phyloP scores from a whole-genome alignment of 345 rosid species.

The Euphorbia tirucalli region DNA sequence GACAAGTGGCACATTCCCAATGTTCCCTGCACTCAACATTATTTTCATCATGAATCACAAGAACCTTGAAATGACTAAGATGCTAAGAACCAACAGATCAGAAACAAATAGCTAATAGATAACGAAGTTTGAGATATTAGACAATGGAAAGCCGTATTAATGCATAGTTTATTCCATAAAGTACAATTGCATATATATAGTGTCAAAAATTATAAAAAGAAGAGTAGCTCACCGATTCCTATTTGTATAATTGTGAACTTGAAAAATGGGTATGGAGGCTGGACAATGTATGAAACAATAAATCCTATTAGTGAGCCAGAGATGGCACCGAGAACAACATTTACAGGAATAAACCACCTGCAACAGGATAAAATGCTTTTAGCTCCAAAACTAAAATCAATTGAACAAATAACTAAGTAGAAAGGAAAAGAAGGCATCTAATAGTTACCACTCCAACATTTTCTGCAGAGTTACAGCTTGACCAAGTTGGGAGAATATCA shows the following conservation, averaged over 20 bases:
- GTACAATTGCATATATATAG: too few relatives aligned
- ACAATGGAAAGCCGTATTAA: neutral
- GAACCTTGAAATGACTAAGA: neutral
- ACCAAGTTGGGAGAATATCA: conserved; percentile 96
- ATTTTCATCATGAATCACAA: neutral
- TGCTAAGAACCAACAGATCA: neutral
- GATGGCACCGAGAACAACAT: conserved; percentile 67
- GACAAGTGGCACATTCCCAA: conserved; percentile 98
- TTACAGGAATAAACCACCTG: conserved; percentile 99
- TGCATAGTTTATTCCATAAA: neutral
- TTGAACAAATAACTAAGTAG: neutral
- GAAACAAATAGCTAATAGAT: neutral
- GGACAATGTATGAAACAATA: conserved; percentile 53
- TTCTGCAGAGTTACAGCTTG: conserved; percentile 83
- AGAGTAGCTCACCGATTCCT: conserved; percentile 66
- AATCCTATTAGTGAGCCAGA: conserved; percentile 84
- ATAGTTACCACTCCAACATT: conserved; percentile 74
- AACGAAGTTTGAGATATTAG: neutral
- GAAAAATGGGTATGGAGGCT: conserved; percentile 95
- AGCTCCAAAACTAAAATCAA: neutral
- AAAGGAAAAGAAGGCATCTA: neutral
- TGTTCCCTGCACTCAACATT: conserved; percentile 66
- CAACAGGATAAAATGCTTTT: conserved; percentile 13
- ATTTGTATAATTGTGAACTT: conserved; percentile 83
- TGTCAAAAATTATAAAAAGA: neutral